These are phyloP conservation scores for Moricandia arvensis DNA, from an alignment of 345 rosid genomes.

Conservation along the genomic window DNA sequence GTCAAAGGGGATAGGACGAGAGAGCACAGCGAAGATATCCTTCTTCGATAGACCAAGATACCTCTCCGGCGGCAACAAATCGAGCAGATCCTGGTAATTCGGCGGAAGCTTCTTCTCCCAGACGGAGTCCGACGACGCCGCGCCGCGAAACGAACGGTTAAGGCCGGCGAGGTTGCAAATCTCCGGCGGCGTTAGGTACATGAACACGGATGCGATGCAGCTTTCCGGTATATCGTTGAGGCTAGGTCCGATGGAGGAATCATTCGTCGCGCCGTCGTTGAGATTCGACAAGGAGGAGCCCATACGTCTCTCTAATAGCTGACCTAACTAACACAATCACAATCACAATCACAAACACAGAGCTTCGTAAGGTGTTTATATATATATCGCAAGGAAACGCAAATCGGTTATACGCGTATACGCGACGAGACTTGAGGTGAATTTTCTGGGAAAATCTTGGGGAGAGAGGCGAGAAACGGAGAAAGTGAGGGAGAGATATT, in stretches of 20 bases:
- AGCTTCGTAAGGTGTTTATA: not conserved
- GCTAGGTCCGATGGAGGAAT: constrained; percentile 52
- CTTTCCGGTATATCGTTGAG: constrained; percentile 93
- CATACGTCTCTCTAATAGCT: constrained; percentile 43
- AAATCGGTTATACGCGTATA: constrained; percentile 6
- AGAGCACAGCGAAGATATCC: constrained; percentile 80
- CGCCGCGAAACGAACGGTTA: constrained; percentile 78
- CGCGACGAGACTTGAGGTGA: not conserved
- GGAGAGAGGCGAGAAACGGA: constrained; percentile 6
- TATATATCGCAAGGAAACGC: not conserved
- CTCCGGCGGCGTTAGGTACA: constrained; percentile 87
- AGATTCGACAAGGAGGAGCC: constrained; percentile 83
- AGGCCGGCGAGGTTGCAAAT: constrained; percentile 92
- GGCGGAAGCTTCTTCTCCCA: constrained; percentile 85
- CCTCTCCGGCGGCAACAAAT: constrained; percentile 76
- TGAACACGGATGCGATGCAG: constrained; percentile 87
- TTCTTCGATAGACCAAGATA: constrained; percentile 62
- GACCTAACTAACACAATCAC: constrained; percentile 25
- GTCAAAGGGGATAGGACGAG: constrained; percentile 69
- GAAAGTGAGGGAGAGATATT: constrained; percentile 32
- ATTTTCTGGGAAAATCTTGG: constrained; percentile 24
- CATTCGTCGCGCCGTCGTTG: constrained; percentile 56
- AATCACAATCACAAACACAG: not conserved
- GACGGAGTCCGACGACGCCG: constrained; percentile 88
- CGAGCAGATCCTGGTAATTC: constrained; percentile 79